Evolutionary conservation across 139 green algal genomes (phyloP).

Genomic region (Auxenochlorella pyrenoidosa): DNA sequence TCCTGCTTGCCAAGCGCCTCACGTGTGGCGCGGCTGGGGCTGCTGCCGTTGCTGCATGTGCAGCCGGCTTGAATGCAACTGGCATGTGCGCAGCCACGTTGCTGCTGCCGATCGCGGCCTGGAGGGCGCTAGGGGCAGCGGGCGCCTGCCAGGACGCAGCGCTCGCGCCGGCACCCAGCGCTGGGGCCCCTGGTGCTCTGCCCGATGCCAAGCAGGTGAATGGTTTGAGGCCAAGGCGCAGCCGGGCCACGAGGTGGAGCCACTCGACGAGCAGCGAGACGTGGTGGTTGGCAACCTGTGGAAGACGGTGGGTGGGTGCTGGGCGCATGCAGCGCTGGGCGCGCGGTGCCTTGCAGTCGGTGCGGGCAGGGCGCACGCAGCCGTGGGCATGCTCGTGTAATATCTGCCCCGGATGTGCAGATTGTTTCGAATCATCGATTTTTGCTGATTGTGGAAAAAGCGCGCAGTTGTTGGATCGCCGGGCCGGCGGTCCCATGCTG

Average conservation of each 20-base stretch:
- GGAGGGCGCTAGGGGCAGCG: neutral
- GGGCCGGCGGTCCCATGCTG: too few relatives aligned
- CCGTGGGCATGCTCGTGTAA: too few relatives aligned
- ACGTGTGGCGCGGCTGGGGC: neutral
- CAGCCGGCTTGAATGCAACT: too few relatives aligned
- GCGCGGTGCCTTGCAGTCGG: too few relatives aligned
- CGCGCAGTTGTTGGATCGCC: too few relatives aligned
- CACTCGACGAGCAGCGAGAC: conserved; percentile 42
- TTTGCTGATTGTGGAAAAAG: too few relatives aligned
- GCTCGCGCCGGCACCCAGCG: neutral
- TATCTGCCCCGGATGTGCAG: too few relatives aligned
- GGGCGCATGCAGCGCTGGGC: neutral
- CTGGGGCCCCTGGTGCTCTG: neutral
- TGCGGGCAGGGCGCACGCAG: too few relatives aligned
- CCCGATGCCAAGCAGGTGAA: conserved; percentile 36
- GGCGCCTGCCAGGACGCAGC: too few relatives aligned
- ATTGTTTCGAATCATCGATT: too few relatives aligned
- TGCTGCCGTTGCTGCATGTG: neutral
- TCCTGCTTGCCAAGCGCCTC: neutral
- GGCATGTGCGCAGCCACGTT: too few relatives aligned
- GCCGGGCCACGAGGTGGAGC: conserved; percentile 7
- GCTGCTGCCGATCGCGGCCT: neutral
- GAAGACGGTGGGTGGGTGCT: neutral
- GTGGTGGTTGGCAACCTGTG: conserved; percentile 34
- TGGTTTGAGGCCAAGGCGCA: conserved; percentile 50